Conservation (phyloP, 371 early-diverging fungal genomes). For the Syncephalastrum contaminatum region DNA sequence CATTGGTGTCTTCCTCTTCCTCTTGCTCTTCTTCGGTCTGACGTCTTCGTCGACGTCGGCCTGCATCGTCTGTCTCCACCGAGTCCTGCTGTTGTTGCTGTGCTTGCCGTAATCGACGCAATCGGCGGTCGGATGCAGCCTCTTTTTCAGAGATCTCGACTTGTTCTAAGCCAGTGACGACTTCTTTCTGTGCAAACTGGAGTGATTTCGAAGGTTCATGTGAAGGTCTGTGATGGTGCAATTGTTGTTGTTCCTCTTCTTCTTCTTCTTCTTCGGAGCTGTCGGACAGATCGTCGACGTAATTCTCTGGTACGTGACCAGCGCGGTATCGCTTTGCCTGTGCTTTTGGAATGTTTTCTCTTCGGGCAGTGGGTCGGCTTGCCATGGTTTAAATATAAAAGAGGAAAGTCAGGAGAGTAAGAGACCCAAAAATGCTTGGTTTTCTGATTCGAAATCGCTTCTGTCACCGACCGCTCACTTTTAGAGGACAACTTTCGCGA, state of each 20-base stretch:
- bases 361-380: constrained; percentile 21
- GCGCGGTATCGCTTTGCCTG: constrained; percentile 63
- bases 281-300: constrained; percentile 53
- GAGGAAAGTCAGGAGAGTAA: constrained; percentile 1
- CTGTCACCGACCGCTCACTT: no score
- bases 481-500: no score
- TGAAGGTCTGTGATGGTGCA: constrained; percentile 27
- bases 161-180: constrained; percentile 44
- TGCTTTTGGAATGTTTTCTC: constrained; percentile 32
- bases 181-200: constrained; percentile 47
- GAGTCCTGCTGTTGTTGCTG: constrained; percentile 21
- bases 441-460: no score
- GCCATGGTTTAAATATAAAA: constrained; percentile 16
- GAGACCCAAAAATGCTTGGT: no score
- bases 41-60: constrained; percentile 41
- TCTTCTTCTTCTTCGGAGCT: constrained; percentile 50
- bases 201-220: constrained; percentile 18
- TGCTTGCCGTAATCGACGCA: constrained; percentile 41
- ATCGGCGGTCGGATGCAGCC: constrained; percentile 41
- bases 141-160: constrained; percentile 43
- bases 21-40: constrained; percentile 31
- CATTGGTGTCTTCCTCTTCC: constrained; percentile 24
- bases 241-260: constrained; percentile 25
- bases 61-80: constrained; percentile 17
- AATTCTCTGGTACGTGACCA: constrained; percentile 60